Conservation (phyloP, 2,329 filamentous ascomycete species). For the Nemania sp. region DNA sequence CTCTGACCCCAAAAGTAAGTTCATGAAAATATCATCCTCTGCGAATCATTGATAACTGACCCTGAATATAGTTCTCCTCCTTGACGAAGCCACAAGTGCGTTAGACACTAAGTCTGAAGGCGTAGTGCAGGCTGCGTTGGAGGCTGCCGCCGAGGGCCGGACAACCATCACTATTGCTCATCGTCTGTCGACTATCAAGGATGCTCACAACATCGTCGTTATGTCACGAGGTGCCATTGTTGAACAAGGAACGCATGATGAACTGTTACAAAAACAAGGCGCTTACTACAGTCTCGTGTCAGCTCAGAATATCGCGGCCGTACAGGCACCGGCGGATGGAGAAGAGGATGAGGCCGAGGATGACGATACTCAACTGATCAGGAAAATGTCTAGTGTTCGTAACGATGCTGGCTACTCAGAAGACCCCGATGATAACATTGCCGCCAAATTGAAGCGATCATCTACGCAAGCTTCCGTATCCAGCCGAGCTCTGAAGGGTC, state of each 20-base stretch:
- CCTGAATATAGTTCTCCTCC: slow-evolving; percentile 64
- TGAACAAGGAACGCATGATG: slow-evolving; percentile 87
- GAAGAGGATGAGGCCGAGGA: slow-evolving; percentile 52
- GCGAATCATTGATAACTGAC: slow-evolving; percentile 4
- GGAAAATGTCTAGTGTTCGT: slow-evolving; percentile 48
- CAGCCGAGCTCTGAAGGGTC: slow-evolving; percentile 68
- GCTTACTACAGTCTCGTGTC: slow-evolving; percentile 86
- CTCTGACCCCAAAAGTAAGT: slow-evolving; percentile 76
- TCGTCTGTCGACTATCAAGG: slow-evolving; percentile 89
- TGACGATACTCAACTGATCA: slow-evolving; percentile 46
- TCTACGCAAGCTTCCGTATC: slow-evolving; percentile 65
- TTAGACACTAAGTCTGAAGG: slow-evolving; percentile 94
- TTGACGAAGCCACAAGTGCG: slow-evolving; percentile 93
- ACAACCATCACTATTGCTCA: slow-evolving; percentile 98
- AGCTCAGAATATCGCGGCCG: slow-evolving; percentile 77
- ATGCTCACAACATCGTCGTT: slow-evolving; percentile 94
- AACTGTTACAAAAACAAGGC: slow-evolving; percentile 68
- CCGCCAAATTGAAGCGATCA: slow-evolving; percentile 59
- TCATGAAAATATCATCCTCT: background rate
- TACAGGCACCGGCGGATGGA: slow-evolving; percentile 54
- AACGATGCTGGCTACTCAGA: slow-evolving; percentile 46
- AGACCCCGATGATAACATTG: slow-evolving; percentile 66
- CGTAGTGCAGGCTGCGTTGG: slow-evolving; percentile 89
- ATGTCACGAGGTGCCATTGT: slow-evolving; percentile 84
- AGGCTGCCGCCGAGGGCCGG: slow-evolving; percentile 79